phyloP scores from a whole-genome alignment of 768 basidiomycete genomes.

The Leccinellum rugosiceps region DNA sequence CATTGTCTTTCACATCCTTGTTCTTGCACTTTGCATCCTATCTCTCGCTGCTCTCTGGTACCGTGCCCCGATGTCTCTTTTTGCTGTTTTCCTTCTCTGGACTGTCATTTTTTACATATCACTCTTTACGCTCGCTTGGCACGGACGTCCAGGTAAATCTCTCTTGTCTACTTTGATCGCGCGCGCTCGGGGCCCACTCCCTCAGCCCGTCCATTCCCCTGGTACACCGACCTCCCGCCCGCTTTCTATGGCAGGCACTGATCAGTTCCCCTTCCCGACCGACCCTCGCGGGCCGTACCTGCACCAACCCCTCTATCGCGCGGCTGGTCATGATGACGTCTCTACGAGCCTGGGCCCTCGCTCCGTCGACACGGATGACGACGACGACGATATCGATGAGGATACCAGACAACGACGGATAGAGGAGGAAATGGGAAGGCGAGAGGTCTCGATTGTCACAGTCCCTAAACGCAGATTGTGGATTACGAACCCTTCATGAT shows the following conservation, averaged over 20 bases:
- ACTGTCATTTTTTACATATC: constrained; percentile 52
- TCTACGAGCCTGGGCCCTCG: constrained; percentile 39
- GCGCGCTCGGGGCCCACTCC: constrained; percentile 39
- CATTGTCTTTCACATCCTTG: constrained; percentile 50
- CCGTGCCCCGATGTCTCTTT: constrained; percentile 50
- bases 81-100: constrained; percentile 66
- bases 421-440: constrained; percentile 77
- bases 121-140: constrained; percentile 55
- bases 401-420: constrained; percentile 69
- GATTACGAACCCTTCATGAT: constrained; percentile 63
- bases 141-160: constrained; percentile 55
- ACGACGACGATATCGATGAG: constrained; percentile 74
- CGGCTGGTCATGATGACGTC: constrained; percentile 43
- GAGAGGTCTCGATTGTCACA: constrained; percentile 80
- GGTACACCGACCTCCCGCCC: constrained; percentile 38
- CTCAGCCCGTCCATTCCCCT: constrained; percentile 31
- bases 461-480: constrained; percentile 72
- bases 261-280: constrained; percentile 46
- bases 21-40: constrained; percentile 58
- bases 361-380: constrained; percentile 54
- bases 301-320: constrained; percentile 61
- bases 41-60: constrained; percentile 59
- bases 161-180: constrained; percentile 48
- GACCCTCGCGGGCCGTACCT: constrained; percentile 57
- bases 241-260: constrained; percentile 38